Evolutionary conservation across 345 rosid species (phyloP), one percentile per base, ranked within the genome.

Genomic region (Aquilaria sinensis): DNA sequence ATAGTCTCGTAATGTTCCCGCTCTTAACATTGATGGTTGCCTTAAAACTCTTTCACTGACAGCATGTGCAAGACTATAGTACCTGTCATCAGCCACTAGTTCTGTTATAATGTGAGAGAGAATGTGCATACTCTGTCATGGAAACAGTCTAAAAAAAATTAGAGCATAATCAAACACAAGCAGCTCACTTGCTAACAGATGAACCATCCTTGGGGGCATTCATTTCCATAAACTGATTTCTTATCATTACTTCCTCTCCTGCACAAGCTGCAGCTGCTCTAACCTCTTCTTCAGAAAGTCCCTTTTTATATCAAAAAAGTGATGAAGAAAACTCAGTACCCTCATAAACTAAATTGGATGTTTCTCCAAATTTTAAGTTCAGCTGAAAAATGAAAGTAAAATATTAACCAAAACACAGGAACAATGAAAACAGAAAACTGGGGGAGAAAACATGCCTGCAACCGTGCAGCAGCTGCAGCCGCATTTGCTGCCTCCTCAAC

Each of bases 401-500:
- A 53, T 41, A 47, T 57, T 12, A 10, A n/a, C 32, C 52, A 45
- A 32, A 47, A 29, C 15, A 37, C 3, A 51, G n/a, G 6, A 56
- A 58, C 1, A 32, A 30, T 49, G 0, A 51, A 6, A 29, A 10
- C 11, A n/a, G 23, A 60, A 37, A 37, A 37, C 43, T 37, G 60
- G 47, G 45, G 51, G 62, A 9, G 43, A 53, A 56, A 67, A 49
- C 71, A 70, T 80, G 70, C 99, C 93, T 95, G 97, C 71, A 81
- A 69, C 74, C 92, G 83, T 30, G 99, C 99, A 67, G 99, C 98
- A 13, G 80, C 76, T 9, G 96, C 94, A 31, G 99, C 96, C 54
- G 89, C 81, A 84, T 84, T 95, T 65, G 94, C 96, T 70, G 99
- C 99, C 82, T 95, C 99, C 73, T 85, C 96, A 66, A 91, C 99